phyloP scores from a whole-genome alignment of 495 filamentous ascomycete species.

The Aspergillus cavernicola region DNA sequence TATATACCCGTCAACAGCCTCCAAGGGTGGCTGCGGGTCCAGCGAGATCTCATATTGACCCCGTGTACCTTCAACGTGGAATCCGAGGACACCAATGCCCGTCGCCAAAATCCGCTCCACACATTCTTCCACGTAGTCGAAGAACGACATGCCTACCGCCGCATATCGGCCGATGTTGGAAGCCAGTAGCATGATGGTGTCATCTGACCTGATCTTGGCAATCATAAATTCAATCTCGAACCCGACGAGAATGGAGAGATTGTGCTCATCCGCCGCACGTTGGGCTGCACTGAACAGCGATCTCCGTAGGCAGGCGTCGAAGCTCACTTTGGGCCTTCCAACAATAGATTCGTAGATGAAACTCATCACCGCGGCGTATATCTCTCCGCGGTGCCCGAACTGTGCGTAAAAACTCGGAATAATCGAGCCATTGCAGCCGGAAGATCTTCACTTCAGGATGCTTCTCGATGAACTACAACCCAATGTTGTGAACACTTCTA shows the following conservation, averaged over 20 bases:
- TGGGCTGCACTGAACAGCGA: not conserved
- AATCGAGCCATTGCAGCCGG: not conserved
- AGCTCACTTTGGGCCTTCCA: not conserved
- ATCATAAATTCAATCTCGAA: conserved; percentile 74
- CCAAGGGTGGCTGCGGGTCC: conserved; percentile 52
- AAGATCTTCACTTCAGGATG: not conserved
- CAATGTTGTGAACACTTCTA: too few species aligned
- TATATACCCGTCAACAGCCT: conserved; percentile 62
- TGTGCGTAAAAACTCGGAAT: not conserved
- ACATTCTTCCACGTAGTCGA: too few species aligned
- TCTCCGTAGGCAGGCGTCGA: not conserved
- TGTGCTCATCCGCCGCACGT: not conserved
- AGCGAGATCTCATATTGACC: conserved; percentile 70
- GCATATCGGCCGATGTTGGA: too few species aligned
- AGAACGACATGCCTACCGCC: too few species aligned
- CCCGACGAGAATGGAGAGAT: conserved; percentile 52
- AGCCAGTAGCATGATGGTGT: too few species aligned
- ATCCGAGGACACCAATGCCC: conserved; percentile 34
- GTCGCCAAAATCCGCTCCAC: too few species aligned
- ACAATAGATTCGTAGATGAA: not conserved
- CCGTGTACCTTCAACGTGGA: conserved; percentile 53
- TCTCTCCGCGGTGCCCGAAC: too few species aligned
- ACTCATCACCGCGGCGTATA: not conserved
- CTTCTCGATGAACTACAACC: too few species aligned
- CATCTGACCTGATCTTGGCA: not conserved